A percentile compares a stretch with the other conserved stretches of the same genome.
Evolutionary conservation across 495 filamentous ascomycete genomes (phyloP).

Genomic region (Jackrogersella multiformis): DNA sequence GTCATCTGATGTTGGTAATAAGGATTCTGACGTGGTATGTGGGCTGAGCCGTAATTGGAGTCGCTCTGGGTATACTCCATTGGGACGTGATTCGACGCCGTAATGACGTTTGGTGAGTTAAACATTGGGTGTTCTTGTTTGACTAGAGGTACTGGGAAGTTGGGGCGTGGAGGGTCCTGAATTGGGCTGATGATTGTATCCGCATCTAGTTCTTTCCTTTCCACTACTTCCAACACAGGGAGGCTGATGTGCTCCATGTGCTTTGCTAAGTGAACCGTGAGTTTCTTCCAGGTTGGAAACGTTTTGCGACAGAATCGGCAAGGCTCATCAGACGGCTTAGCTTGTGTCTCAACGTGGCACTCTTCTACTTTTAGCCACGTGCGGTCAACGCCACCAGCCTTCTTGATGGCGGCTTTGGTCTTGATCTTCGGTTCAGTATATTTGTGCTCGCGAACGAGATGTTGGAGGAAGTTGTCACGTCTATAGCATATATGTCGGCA

Average conservation of each 20-base stretch:
- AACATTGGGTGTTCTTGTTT: conserved; percentile 46
- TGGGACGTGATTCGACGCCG: conserved; percentile 9
- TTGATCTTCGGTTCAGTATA: conserved; percentile 78
- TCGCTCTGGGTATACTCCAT: conserved; percentile 35
- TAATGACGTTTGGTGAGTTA: conserved; percentile 19
- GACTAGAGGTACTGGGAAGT: conserved; percentile 49
- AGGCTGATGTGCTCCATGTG: conserved; percentile 96
- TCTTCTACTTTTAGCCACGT: conserved; percentile 82
- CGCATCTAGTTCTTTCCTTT: conserved; percentile 62
- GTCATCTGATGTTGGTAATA: conserved; percentile 37
- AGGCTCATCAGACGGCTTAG: conserved; percentile 76
- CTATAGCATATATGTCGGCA: conserved; percentile 88
- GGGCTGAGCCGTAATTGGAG: conserved; percentile 28
- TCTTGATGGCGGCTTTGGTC: conserved; percentile 66
- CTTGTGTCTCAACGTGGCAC: conserved; percentile 76
- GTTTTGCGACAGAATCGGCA: conserved; percentile 90
- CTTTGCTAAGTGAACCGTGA: conserved; percentile 92
- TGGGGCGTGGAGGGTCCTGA: conserved; percentile 60
- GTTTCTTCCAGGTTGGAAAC: conserved; percentile 90
- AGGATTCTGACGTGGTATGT: conserved; percentile 23
- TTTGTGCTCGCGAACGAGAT: conserved; percentile 94
- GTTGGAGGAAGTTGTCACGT: conserved; percentile 95
- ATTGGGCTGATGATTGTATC: conserved; percentile 72
- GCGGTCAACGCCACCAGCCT: conserved; percentile 62
- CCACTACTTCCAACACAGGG: conserved; percentile 82